Evolutionary conservation across 805 yeast genomes (phyloP), one percentile per base, ranked within the genome.

Genomic region (Deakozyma indianensis): DNA sequence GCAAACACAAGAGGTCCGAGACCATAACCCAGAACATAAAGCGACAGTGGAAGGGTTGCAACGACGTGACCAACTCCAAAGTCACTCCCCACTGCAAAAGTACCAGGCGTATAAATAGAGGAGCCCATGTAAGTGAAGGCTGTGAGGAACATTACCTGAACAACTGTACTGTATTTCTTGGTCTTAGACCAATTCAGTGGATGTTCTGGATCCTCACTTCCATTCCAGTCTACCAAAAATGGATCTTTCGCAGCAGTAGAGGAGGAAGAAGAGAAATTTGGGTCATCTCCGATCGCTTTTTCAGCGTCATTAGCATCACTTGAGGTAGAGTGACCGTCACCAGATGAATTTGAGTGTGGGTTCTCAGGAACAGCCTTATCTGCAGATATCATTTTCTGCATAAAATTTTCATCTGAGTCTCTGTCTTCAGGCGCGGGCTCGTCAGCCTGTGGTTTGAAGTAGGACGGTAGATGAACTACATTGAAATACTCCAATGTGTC

Each of bases 11-110:
- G 63, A 1, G 81, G 81, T 1, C 81, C 81, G 18, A 75, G 43
- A 44, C 78, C 83, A 53, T 78, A 77, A 7, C 82, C 83, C 23
- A 76, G 51, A 4, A 77, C 77, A 50, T 71, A 78, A 32, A 75
- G 50, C 0, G 79, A 61, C 52, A 78, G 63, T 2, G 78, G 77
- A 28, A 78, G 60, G 0, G 70, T 61, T 0, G 77, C 75, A 3
- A 66, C 65, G 3, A 67, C 69, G 25, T 59, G 59, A 15, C 70
- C 61, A 3, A 72, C 67, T n/a, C 60, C 50, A 51, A 75, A 74
- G 41, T 74, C 71, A 23, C 59, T 58, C 58, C 63, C 66, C 23
- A 78, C 55, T n/a, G 64, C 59, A 18, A 56, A 62, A 25, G 69
- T 60, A 20, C 76, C 74, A 0, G 82, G 80, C 0, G 80, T 67